Base-by-base conservation (phyloP, 805 yeast species). In the Myxozyma lipomycoides region DNA sequence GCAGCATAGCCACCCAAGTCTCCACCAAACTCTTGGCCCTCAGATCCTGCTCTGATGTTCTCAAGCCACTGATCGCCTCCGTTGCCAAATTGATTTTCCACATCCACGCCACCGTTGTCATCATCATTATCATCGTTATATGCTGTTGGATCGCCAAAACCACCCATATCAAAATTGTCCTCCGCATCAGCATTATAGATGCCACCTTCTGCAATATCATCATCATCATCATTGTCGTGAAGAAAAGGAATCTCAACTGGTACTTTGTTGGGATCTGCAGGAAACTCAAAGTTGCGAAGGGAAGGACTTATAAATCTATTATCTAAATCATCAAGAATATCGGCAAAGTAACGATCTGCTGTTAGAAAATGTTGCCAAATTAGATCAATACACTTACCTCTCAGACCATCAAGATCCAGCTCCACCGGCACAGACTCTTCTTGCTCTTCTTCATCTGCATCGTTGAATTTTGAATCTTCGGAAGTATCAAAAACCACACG, bases 401-500 rank as follows among this genome's bases (percentile, higher is more conserved):
- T 48, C 30, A 49, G 37, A 3, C 21, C 22, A 3, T 58, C 57
- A 15, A 68, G 28, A 47, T 68, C 67, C 15, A 66, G 46, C 42
- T 48, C 52, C 19, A 26, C 5, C n/a, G 48, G 34, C n/a, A 32
- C 23, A 3, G 39, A 35, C 3, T 54, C 47, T 37, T 45, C 40
- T 40, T 59, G 50, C 51, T 59, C 51, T 54, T 58, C 41, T 60
- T 59, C 52, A 49, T 61, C 51, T 53, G 56, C 40, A 59, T 61
- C 43, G 6, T 67, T 64, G 5, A 70, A 71, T 24, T 42, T 53
- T 4, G 44, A 54, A 23, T 60, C 64, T 15, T 48, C 56, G n/a
- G 87, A 86, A 62, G 87, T 90, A 51, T 78, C 74, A 41, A 86
- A 78, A 6, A 82, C 77, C 26, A 78, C 75, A 80, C 93, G 79